These are phyloP conservation scores for Leptographium wingfieldii DNA, from an alignment of 2,329 filamentous ascomycete genomes.

Conservation along the genomic window DNA sequence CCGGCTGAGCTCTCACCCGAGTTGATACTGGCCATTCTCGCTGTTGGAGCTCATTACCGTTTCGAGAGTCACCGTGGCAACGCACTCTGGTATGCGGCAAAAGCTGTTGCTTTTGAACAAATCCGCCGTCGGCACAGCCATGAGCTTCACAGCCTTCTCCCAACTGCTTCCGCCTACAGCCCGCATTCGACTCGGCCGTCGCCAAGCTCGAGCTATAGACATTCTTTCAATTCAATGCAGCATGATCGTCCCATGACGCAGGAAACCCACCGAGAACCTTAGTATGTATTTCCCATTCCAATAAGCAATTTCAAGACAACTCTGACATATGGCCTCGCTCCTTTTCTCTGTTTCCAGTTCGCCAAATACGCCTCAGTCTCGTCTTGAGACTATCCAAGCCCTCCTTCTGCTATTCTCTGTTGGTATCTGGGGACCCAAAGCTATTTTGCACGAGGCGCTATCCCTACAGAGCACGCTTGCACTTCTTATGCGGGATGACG, in stretches of 20 bases:
- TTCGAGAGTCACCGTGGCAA: conserved; percentile 48
- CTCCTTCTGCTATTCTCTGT: conserved; percentile 48
- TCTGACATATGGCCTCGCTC: neutral
- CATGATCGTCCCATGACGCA: conserved; percentile 43
- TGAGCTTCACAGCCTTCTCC: conserved; percentile 42
- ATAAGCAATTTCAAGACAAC: neutral
- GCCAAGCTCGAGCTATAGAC: conserved; percentile 42
- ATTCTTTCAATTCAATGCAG: conserved; percentile 46
- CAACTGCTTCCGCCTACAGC: conserved; percentile 45
- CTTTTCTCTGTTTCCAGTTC: conserved; percentile 25
- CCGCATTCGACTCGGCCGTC: conserved; percentile 47
- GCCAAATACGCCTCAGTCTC: conserved; percentile 44
- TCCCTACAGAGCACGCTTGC: conserved; percentile 46
- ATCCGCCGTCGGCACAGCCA: conserved; percentile 44
- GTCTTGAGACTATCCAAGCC: conserved; percentile 53
- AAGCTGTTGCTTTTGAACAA: conserved; percentile 44
- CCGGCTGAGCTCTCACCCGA: conserved; percentile 55
- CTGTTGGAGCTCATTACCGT: conserved; percentile 54
- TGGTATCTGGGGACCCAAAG: conserved; percentile 48
- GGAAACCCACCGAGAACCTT: conserved; percentile 46
- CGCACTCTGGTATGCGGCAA: conserved; percentile 48
- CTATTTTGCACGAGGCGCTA: conserved; percentile 46
- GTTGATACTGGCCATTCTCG: conserved; percentile 52
- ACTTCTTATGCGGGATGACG: conserved; percentile 45
- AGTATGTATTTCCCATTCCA: conserved; percentile 28